Base-by-base conservation (phyloP, 2,329 filamentous ascomycete species). In the Ramularia collo-cygni region DNA sequence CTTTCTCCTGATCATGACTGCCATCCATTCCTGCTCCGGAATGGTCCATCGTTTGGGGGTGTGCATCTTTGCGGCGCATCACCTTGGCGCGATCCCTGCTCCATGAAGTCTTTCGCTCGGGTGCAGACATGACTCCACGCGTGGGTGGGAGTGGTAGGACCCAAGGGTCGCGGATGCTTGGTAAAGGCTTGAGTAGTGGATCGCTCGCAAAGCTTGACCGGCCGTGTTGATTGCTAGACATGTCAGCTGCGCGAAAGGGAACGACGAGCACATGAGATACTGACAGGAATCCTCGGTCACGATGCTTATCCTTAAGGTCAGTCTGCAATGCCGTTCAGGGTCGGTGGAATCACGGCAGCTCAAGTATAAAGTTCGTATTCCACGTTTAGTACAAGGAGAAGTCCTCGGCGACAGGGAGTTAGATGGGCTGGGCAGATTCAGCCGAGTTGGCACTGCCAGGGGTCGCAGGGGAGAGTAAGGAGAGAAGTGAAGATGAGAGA, bases 41-140 rank as follows among this genome's bases (percentile, higher is more conserved):
- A 10, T 43, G 32, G 13, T 45, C 44, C 15, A 47, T 37, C 4
- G 45, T 47, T 4, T 43, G 43, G 8, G 50, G 42, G 17, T 44
- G 44, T 8, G 42, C 40, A 19, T 51, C 45, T 39, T 47, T 50
- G 18, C 52, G 50, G 16, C 38, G 34, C 38, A 53, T 47, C 32
- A 49, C 43, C 16, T 36, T 46, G 27, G 44, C 41, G 10, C 35
- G 33, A 14, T 37, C 13, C 26, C 37, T 19, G 10, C 16, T 14
- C 33, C 39, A 37, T 18, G 18, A 35, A 14, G 17, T 21, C 27
- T n/a, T 30, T 24, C 8, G 31, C 13, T 27, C 17, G 36, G 27
- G 26, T 30, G 26, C 12, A 18, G 19, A 18, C 33, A 24, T 27
- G 19, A 26, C 34, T 17, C 14, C 29, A 12, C 26, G 28, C 26